Base-by-base conservation (phyloP, 2,329 filamentous ascomycete genomes). In the Anthostomella pinea region DNA sequence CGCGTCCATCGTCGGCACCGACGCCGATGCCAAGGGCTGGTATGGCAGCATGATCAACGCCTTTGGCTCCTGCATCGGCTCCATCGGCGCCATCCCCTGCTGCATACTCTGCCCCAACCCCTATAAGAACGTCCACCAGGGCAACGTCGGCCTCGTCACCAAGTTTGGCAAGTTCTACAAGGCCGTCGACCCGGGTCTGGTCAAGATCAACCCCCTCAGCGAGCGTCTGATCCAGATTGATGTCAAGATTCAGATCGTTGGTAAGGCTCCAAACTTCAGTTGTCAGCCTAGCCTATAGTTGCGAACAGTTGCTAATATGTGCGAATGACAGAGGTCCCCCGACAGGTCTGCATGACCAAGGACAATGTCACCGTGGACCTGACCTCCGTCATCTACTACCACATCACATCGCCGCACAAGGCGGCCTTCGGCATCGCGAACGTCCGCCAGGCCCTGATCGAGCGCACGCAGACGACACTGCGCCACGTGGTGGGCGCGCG, bases 301-400 rank as follows among this genome's bases (percentile, higher is more conserved):
- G 9, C 6, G 28, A 10, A n/a, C 17, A 10, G 9, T 11, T 16
- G 19, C 43, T 39, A 14, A 45, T 33, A 13, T 8, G 40, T 16
- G 19, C 32, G 54, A 66, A 27, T 8, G 33, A 27, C 34, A 57
- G 85, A 98, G 72, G 93, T 98, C 16, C 91, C 91, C 13, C 82
- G 90, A 67, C 93, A 98, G 68, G 81, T 91, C 45, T 97, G 93
- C 75, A 98, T 98, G 90, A 98, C 93, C 64, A 97, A 97, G 72
- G 93, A 98, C 74, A 98, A 98, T 57, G 93, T 97, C 47, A 95
- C 87, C 29, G 75, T 98, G 26, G 83, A 90, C 55, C 75, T 98
- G 51, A 97, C 90, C 30, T 95, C 87, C 5, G 93, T 98, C 61
- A 96, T 98, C 69, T 98, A 98, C 77, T 98, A 98, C 72, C 90